Evolutionary conservation across 139 green algal genomes (phyloP).

Genomic region (Eudorina sp.): DNA sequence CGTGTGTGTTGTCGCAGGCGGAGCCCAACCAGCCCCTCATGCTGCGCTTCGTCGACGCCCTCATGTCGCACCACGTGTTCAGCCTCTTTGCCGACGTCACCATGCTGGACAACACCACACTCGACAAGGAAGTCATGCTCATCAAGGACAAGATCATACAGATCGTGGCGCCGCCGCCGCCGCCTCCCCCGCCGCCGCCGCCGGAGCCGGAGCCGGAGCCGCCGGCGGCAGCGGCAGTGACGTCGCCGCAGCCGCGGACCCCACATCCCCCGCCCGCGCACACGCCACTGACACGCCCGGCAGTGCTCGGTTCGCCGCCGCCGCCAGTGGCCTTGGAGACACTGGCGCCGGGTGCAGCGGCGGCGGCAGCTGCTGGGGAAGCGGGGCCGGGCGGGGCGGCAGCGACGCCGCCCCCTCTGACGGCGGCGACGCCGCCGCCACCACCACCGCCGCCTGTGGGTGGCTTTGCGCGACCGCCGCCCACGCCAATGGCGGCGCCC

Average conservation of each 20-base stretch:
- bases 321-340: not conserved
- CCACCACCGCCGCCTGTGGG: not conserved
- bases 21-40: conserved; percentile 14
- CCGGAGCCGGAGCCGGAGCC: not conserved
- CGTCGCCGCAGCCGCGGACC: not conserved
- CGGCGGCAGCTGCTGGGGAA: too few relatives aligned
- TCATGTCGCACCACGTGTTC: not conserved
- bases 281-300: not conserved
- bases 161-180: conserved; percentile 35
- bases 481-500: not conserved
- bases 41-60: conserved; percentile 10
- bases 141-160: conserved; percentile 43
- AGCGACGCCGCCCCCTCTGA: not conserved
- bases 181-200: not conserved
- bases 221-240: not conserved
- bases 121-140: not conserved
- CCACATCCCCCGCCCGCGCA: too few relatives aligned
- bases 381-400: not conserved
- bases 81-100: conserved; percentile 36
- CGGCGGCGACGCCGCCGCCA: not conserved
- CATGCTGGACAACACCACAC: conserved; percentile 23
- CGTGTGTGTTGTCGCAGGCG: too few relatives aligned
- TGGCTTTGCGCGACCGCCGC: not conserved
- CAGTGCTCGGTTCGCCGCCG: not conserved
- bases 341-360: not conserved